Evolutionary conservation across 139 green algal species (phyloP).

Genomic region (Prasinococcaceae sp.): DNA sequence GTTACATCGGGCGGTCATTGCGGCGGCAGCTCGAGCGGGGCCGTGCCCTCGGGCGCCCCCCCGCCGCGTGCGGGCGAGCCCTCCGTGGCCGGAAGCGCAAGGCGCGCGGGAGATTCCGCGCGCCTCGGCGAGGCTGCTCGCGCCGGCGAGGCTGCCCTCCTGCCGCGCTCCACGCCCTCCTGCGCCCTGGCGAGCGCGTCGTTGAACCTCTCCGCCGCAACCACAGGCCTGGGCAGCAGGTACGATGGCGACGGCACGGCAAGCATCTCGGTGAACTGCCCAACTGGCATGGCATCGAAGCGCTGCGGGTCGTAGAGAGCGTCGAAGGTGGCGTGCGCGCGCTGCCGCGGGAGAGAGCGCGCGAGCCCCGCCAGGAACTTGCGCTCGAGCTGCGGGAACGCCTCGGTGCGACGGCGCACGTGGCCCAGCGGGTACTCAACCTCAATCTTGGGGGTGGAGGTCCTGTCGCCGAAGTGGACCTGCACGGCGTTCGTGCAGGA

Average conservation of each 20-base stretch:
- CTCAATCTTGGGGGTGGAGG: constrained; percentile 6
- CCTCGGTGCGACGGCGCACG: constrained; percentile 1
- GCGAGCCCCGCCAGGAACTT: constrained; percentile 4
- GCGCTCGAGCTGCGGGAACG: constrained; percentile 9
- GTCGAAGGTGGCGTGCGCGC: constrained; percentile 3
- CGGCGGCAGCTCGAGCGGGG: too few relatives aligned
- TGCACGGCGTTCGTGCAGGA: constrained; percentile 8
- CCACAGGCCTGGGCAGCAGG: too few relatives aligned
- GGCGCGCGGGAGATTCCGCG: too few relatives aligned
- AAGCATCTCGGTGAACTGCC: constrained; percentile 13
- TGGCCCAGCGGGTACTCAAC: constrained; percentile 14
- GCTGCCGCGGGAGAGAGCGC: neutral
- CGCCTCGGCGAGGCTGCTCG: too few relatives aligned
- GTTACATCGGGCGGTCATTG: too few relatives aligned
- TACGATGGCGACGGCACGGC: neutral
- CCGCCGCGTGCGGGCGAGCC: too few relatives aligned
- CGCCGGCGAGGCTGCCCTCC: too few relatives aligned
- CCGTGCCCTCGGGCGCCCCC: too few relatives aligned
- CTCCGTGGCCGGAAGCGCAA: too few relatives aligned
- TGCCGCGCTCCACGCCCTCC: too few relatives aligned
- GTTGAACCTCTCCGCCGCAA: too few relatives aligned
- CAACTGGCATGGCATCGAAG: constrained; percentile 2
- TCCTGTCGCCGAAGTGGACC: constrained; percentile 15
- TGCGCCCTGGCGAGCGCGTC: too few relatives aligned
- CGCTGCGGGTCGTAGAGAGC: neutral